Percentiles rank a stretch among this genome's conserved stretches.
phyloP scores from a whole-genome alignment of 495 filamentous ascomycete genomes.

The Trichocladium uniseriatum region DNA sequence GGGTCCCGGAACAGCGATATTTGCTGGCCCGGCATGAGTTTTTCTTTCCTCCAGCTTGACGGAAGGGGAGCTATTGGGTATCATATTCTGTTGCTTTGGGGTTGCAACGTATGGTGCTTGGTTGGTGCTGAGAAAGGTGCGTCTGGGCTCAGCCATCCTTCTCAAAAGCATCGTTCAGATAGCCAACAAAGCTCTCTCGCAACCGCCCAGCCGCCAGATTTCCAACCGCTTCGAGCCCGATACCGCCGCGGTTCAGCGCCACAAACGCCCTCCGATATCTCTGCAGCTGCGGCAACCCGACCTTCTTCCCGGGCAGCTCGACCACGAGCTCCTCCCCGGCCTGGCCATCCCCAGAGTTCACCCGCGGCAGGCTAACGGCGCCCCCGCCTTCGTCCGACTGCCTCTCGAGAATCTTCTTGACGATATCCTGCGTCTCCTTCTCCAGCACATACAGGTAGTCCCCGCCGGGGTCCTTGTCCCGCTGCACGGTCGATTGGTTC shows the following conservation, averaged over 20 bases:
- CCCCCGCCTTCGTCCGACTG: conserved; percentile 58
- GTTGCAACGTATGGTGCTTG: too few relatives aligned
- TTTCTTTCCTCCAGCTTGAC: too few relatives aligned
- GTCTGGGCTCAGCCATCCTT: conserved; percentile 30
- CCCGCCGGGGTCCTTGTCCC: conserved; percentile 51
- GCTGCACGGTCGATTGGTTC: conserved; percentile 72
- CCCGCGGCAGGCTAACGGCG: conserved; percentile 28
- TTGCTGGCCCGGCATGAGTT: too few relatives aligned
- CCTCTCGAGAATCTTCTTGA: conserved; percentile 64
- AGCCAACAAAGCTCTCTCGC: conserved; percentile 59
- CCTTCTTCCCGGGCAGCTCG: conserved; percentile 49
- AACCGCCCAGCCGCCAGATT: conserved; percentile 46
- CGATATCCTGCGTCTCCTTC: conserved; percentile 70
- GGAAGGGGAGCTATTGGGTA: too few relatives aligned
- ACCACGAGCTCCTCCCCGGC: conserved; percentile 32
- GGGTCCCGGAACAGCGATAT: too few relatives aligned
- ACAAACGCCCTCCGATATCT: conserved; percentile 80
- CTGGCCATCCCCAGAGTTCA: conserved; percentile 25
- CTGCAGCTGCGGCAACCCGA: conserved; percentile 71
- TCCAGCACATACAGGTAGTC: conserved; percentile 82
- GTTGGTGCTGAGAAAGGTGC: too few relatives aligned
- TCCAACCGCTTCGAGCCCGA: conserved; percentile 38
- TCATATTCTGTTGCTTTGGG: too few relatives aligned
- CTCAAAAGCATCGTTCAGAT: conserved; percentile 60
- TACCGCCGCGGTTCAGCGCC: conserved; percentile 55